Base-by-base conservation (phyloP, 495 filamentous ascomycete genomes). In the Achaetomiella virescens region DNA sequence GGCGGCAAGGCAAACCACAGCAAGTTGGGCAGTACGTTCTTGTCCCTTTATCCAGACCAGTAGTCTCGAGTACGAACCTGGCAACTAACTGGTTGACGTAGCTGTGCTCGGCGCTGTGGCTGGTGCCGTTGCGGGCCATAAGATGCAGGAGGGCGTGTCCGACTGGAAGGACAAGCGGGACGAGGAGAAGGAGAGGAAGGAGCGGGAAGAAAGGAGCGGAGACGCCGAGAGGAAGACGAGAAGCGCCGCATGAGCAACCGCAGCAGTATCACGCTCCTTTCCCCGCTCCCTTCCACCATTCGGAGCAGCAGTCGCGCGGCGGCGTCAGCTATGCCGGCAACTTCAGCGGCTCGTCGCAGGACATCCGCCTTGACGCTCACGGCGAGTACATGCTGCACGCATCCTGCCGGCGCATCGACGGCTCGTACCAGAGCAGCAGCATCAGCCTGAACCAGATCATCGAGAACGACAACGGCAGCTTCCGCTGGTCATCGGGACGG, bases 131-230 rank as follows among this genome's bases (percentile, higher is more conserved):
- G 70, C 68, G 1, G 70, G 70, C 0, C 67, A 70, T 52, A 72
- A 72, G 44, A 41, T 71, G 35, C 61, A 72, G 57, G 70, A 72
- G 60, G 69, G 60, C 33, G 62, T 67, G 14, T 59, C 61, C 2
- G 67, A 70, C 41, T 69, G 68, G 64, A 69, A 69, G 47, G 66
- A 72, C 57, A 69, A 66, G 57, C 65, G 62, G 15, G 60, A 72
- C 44, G 68, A 72, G 37, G 59, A 70, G 52, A 68, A 62, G 61
- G 37, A 62, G 44, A 33, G 48, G 63, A 50, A 64, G 43, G 43
- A 57, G 25, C 46, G 47, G 18, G 48, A 59, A n/a, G 52, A 56
- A 57, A 57, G 12, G 61, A 57, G 21, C 31, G 45, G 56, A 45
- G 46, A 15, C 52, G 57, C 6, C 41, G 33, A 3, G 31, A 44